These are phyloP conservation scores for Viola odorata DNA, from an alignment of 345 rosid genomes.

Conservation along the genomic window DNA sequence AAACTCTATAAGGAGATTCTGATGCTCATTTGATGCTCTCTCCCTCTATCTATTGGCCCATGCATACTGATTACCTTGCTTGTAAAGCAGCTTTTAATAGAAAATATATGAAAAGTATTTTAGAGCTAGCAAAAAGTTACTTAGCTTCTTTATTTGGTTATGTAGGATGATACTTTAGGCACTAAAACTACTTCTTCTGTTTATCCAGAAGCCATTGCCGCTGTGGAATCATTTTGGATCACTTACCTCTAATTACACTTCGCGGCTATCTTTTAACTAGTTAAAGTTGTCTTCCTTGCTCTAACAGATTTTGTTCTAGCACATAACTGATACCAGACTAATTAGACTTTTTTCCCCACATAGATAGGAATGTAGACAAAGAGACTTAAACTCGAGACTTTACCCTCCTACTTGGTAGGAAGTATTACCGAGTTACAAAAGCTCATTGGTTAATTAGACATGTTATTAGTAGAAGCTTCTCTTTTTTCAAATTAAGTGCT, in stretches of 20 bases:
- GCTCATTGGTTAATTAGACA: no score
- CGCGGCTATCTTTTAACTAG: no score
- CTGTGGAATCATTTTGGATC: neutral
- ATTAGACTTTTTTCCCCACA: no score
- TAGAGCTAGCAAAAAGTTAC: slow-evolving; percentile 47
- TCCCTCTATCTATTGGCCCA: slow-evolving; percentile 3
- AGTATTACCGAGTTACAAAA: no score
- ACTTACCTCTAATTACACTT: neutral
- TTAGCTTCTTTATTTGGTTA: slow-evolving; percentile 17
- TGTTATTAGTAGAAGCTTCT: no score
- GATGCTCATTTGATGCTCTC: slow-evolving; percentile 21
- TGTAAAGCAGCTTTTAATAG: slow-evolving; percentile 27
- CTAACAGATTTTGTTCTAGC: no score
- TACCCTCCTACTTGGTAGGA: no score
- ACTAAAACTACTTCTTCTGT: slow-evolving; percentile 30
- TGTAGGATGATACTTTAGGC: slow-evolving; percentile 19
- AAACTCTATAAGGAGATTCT: slow-evolving; percentile 9
- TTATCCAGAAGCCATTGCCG: neutral
- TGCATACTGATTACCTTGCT: neutral
- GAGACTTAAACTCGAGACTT: no score
- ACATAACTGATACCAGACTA: no score
- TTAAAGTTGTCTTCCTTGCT: no score
- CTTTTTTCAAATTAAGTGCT: no score
- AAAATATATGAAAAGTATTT: slow-evolving; percentile 32
- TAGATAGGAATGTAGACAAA: no score